A percentile compares a stretch with the other conserved stretches of the same genome.
Conservation (phyloP, 768 basidiomycete species). For the button mushroom (Agaricus bisporus) region DNA sequence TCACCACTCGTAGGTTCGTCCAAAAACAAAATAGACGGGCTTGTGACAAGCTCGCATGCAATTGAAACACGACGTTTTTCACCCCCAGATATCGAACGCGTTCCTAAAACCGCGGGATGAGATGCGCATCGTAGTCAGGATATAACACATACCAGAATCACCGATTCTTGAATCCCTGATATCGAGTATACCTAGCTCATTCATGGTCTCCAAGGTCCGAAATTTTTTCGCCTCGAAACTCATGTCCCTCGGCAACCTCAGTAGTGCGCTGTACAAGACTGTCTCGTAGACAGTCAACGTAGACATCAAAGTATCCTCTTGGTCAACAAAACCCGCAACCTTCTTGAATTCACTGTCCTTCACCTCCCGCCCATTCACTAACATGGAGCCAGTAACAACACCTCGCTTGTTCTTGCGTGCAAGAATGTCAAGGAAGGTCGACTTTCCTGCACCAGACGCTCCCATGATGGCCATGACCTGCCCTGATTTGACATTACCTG, state of each 20-base stretch:
- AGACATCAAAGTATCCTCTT: constrained; percentile 96
- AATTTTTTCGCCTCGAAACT: constrained; percentile 92
- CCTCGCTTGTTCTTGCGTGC: constrained; percentile 89
- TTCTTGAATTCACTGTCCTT: constrained; percentile 70
- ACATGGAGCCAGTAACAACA: constrained; percentile 59
- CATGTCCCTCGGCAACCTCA: constrained; percentile 93
- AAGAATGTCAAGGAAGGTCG: constrained; percentile 93
- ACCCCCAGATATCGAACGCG: constrained; percentile 91
- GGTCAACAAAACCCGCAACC: constrained; percentile 94
- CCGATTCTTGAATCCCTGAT: constrained; percentile 92
- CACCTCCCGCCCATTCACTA: constrained; percentile 84
- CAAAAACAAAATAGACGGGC: constrained; percentile 91
- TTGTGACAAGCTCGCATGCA: constrained; percentile 96
- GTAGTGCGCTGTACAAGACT: constrained; percentile 85
- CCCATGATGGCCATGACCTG: constrained; percentile 96
- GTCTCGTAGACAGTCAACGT: constrained; percentile 99
- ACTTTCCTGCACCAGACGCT: constrained; percentile 94
- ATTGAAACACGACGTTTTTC: constrained; percentile 97
- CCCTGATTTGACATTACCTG: constrained; percentile 81
- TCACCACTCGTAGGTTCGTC: constrained; percentile 95
- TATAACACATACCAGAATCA: constrained; percentile 59
- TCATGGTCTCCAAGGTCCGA: constrained; percentile 91
- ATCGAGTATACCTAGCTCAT: constrained; percentile 87
- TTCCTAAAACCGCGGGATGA: constrained; percentile 37
- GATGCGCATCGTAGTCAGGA: background rate